Evolutionary conservation across 371 early-diverging fungal genomes (phyloP).

Genomic region (Lichtheimia corymbifera): DNA sequence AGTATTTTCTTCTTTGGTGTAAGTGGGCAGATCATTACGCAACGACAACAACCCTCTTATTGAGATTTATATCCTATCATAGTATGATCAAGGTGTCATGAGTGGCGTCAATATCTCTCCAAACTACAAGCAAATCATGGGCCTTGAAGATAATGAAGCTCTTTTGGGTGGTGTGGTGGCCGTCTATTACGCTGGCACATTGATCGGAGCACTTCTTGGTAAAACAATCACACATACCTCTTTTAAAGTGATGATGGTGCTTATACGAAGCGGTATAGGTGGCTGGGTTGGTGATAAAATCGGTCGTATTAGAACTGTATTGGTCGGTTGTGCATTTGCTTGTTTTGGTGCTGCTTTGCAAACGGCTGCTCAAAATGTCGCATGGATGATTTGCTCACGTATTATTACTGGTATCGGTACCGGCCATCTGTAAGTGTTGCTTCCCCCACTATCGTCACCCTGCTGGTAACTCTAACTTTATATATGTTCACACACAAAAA

Average conservation of each 20-base stretch:
- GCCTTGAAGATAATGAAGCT: slow-evolving; percentile 33
- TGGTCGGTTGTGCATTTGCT: slow-evolving; percentile 33
- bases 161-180: slow-evolving; percentile 45
- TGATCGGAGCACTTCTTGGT: too few relatives aligned
- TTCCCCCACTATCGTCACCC: not conserved
- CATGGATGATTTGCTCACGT: slow-evolving; percentile 47
- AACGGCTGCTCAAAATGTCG: slow-evolving; percentile 38
- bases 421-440: slow-evolving; percentile 36
- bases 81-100: slow-evolving; percentile 55
- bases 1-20: slow-evolving; percentile 52
- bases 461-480: not conserved
- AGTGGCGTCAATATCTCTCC: slow-evolving; percentile 43
- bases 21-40: slow-evolving; percentile 6
- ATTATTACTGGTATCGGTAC: slow-evolving; percentile 48
- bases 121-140: slow-evolving; percentile 43
- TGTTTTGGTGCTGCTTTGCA: slow-evolving; percentile 42
- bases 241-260: too few relatives aligned
- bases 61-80: not conserved
- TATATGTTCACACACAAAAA: not conserved
- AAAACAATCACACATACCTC: too few relatives aligned
- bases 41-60: not conserved
- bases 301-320: slow-evolving; percentile 42
- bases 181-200: slow-evolving; percentile 29
- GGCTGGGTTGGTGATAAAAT: slow-evolving; percentile 44
- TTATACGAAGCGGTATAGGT: slow-evolving; percentile 17